Conservation (phyloP, 306 rosid species). For the Gleditsia sinensis region DNA sequence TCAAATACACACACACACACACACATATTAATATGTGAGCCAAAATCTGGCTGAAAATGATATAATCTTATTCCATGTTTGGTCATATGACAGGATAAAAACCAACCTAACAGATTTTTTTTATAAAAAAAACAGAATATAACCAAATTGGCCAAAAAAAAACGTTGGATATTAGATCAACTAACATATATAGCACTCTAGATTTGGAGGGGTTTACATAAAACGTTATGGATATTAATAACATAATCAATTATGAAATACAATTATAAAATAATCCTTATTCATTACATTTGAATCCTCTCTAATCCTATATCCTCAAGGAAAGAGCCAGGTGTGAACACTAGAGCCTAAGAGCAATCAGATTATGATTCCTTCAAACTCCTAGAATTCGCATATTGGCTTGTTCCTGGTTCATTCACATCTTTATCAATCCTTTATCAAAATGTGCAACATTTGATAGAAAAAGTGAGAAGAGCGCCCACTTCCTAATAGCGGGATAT, state of each 20-base stretch:
- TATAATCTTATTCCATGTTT: background rate
- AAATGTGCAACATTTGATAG: background rate
- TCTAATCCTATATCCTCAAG: background rate
- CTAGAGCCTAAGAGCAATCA: background rate
- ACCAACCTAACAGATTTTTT: background rate
- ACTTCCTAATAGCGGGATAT: background rate
- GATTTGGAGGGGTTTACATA: background rate
- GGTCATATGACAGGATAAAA: background rate
- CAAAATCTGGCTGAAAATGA: background rate
- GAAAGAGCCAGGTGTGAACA: conserved; percentile 2
- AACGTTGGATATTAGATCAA: background rate
- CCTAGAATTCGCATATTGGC: background rate
- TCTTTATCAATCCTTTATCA: background rate
- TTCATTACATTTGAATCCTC: conserved; percentile 3
- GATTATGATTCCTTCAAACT: background rate
- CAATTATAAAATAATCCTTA: background rate
- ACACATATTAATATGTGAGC: background rate
- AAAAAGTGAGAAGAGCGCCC: background rate
- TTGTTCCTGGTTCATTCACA: background rate
- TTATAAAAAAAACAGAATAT: no score
- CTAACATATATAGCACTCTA: background rate
- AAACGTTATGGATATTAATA: background rate
- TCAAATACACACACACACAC: background rate
- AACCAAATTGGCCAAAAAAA: background rate
- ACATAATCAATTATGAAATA: background rate